These are phyloP conservation scores for Avena sativa DNA, from an alignment of 176 grass and related monocot genomes.

Conservation along the genomic window DNA sequence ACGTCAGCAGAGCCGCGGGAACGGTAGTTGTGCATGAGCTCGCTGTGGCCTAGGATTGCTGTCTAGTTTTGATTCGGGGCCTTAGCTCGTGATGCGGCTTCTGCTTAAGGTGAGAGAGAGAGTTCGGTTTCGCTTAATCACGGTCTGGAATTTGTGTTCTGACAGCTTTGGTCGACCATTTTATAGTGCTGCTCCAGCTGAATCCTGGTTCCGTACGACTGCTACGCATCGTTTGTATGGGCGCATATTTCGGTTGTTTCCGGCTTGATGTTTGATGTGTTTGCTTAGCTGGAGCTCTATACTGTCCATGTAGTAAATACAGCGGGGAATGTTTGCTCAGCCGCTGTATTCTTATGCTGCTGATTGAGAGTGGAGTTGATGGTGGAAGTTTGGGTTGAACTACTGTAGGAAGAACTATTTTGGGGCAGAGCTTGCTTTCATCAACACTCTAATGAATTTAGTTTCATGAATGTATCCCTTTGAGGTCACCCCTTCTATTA, in stretches of 20 bases:
- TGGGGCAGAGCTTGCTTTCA: background rate
- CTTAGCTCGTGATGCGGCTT: background rate
- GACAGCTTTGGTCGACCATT: background rate
- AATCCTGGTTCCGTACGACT: background rate
- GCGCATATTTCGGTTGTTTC: background rate
- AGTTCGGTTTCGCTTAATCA: background rate
- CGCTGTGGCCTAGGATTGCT: background rate
- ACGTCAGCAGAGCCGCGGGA: background rate
- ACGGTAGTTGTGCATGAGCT: background rate
- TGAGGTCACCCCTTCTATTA: background rate
- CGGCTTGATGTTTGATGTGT: background rate
- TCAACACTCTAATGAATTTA: background rate
- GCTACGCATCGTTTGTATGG: background rate
- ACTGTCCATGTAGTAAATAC: conserved; percentile 4
- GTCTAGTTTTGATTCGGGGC: background rate
- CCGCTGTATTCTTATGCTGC: background rate
- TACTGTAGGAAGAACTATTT: conserved; percentile 1
- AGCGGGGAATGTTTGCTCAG: background rate
- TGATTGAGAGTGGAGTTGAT: background rate
- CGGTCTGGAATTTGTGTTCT: background rate
- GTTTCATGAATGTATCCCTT: background rate
- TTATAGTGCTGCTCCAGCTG: background rate
- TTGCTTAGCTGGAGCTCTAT: background rate
- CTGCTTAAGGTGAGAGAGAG: background rate
- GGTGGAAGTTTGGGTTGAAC: background rate